phyloP scores from a whole-genome alignment of 306 rosid genomes.

The Acacia melanoxylon region DNA sequence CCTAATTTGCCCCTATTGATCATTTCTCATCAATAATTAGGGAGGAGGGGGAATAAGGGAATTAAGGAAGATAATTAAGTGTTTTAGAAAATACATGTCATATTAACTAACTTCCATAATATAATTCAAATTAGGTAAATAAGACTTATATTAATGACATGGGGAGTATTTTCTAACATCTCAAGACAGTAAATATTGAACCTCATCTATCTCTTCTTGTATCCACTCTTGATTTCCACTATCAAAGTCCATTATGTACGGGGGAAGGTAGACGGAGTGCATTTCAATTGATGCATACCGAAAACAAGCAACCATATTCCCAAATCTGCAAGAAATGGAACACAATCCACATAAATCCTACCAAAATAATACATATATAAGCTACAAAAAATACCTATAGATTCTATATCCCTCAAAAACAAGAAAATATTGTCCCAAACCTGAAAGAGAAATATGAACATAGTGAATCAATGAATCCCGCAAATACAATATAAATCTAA shows the following conservation, averaged over 20 bases:
- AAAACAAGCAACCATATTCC: constrained; percentile 96
- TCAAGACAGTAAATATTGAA: constrained; percentile 37
- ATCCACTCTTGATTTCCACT: constrained; percentile 77
- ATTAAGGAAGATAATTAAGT: too few species aligned
- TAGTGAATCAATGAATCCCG: neutral
- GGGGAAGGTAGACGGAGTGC: constrained; percentile 89
- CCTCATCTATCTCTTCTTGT: constrained; percentile 77
- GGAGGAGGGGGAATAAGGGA: neutral
- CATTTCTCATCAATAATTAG: too few species aligned
- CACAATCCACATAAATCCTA: neutral
- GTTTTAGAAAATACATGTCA: too few species aligned
- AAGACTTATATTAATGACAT: too few species aligned
- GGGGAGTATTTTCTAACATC: neutral
- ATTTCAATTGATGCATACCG: constrained; percentile 92
- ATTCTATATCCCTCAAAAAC: neutral
- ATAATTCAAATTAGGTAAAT: too few species aligned
- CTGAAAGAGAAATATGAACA: neutral
- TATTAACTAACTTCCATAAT: too few species aligned
- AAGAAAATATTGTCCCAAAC: neutral
- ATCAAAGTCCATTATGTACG: constrained; percentile 62
- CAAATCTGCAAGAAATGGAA: constrained; percentile 58
- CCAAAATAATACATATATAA: neutral
- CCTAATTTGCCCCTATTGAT: too few species aligned
- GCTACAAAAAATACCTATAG: neutral
- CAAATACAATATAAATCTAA: neutral